These are phyloP conservation scores for Penicillium nordicum DNA, from an alignment of 2,329 filamentous ascomycete species.

Conservation along the genomic window DNA sequence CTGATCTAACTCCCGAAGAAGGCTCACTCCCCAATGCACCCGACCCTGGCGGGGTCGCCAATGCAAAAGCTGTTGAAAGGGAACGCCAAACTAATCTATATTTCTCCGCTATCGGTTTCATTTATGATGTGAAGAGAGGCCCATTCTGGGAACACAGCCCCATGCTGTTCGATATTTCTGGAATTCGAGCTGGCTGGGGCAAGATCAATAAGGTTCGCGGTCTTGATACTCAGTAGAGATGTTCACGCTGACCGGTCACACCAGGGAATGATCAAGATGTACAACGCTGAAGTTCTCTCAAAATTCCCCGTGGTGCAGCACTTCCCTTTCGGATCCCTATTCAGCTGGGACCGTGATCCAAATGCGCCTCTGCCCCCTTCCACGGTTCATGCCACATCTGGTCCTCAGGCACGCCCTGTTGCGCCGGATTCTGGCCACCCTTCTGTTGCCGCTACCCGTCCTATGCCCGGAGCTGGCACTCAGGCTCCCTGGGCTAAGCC, in stretches of 20 bases:
- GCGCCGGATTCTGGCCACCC: constrained; percentile 15
- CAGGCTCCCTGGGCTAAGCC: constrained; percentile 37
- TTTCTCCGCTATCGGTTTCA: constrained; percentile 93
- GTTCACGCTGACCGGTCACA: not conserved
- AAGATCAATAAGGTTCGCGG: constrained; percentile 81
- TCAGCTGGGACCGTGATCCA: constrained; percentile 70
- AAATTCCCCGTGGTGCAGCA: constrained; percentile 99
- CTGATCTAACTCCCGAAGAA: constrained; percentile 67
- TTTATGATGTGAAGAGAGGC: constrained; percentile 92
- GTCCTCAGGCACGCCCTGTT: constrained; percentile 24
- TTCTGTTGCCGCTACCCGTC: constrained; percentile 14
- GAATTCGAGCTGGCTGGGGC: constrained; percentile 88
- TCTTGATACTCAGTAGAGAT: not conserved
- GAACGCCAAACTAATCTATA: constrained; percentile 75
- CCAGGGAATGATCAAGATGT: constrained; percentile 98
- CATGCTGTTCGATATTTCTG: constrained; percentile 89
- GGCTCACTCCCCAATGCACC: constrained; percentile 72
- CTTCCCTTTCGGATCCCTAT: constrained; percentile 78
- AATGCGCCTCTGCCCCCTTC: constrained; percentile 50
- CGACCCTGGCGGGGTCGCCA: constrained; percentile 66
- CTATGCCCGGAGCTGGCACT: constrained; percentile 24
- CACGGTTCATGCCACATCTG: constrained; percentile 53
- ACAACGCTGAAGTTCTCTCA: constrained; percentile 88
- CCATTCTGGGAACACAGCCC: constrained; percentile 98
- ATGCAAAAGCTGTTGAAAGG: constrained; percentile 60